A percentile compares a stretch with the other conserved stretches of the same genome.
phyloP scores from a whole-genome alignment of 2,329 filamentous ascomycete genomes.

The Beauveria brongniartii region DNA sequence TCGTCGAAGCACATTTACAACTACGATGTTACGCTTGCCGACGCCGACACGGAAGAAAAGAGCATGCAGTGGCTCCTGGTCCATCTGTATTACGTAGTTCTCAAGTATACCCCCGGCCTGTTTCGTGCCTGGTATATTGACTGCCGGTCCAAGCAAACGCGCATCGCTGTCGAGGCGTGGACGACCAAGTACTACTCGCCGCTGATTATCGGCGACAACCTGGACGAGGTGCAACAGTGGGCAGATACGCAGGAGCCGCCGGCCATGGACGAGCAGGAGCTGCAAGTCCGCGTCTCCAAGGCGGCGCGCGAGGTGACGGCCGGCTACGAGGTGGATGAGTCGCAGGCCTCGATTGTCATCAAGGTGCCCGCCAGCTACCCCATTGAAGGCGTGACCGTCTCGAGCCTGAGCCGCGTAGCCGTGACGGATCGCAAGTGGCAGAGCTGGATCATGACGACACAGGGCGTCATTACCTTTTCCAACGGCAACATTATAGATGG shows the following conservation, averaged over 20 bases:
- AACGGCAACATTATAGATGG: conserved; percentile 86
- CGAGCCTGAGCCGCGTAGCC: conserved; percentile 72
- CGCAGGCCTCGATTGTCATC: conserved; percentile 74
- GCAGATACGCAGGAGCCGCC: conserved; percentile 42
- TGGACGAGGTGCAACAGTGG: conserved; percentile 65
- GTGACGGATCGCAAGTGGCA: conserved; percentile 91
- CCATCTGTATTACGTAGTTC: conserved; percentile 75
- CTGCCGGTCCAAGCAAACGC: conserved; percentile 72
- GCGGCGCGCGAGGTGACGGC: conserved; percentile 70
- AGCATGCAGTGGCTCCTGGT: conserved; percentile 78
- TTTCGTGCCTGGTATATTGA: conserved; percentile 81
- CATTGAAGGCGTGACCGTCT: conserved; percentile 67
- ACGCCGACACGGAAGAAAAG: conserved; percentile 55
- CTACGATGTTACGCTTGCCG: conserved; percentile 45
- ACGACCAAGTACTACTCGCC: conserved; percentile 77
- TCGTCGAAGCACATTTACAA: conserved; percentile 44
- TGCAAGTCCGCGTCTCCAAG: conserved; percentile 62
- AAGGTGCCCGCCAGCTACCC: conserved; percentile 75
- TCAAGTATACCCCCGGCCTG: conserved; percentile 69
- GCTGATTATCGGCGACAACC: conserved; percentile 54
- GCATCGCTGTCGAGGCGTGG: conserved; percentile 72
- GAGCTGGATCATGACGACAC: conserved; percentile 78
- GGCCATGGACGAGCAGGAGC: conserved; percentile 44
- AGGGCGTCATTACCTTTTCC: conserved; percentile 89
- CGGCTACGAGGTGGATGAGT: conserved; percentile 81